Base-by-base conservation (phyloP, 2,329 filamentous ascomycete species). In the Gaeumannomyces sp. region DNA sequence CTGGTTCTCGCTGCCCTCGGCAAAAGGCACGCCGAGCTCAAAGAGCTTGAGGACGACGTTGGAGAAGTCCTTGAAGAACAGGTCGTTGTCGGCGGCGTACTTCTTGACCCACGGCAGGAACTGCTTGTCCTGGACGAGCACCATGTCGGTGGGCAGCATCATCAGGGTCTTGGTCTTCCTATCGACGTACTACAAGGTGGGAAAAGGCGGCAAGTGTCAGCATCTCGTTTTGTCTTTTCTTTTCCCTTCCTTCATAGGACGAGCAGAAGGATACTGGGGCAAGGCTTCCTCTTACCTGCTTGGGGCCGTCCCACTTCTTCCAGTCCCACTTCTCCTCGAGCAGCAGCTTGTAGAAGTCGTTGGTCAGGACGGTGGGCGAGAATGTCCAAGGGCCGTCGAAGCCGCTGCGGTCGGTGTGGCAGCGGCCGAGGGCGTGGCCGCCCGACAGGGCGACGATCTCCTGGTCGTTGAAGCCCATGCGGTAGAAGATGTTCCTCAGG, bases 401-500 rank as follows among this genome's bases (percentile, higher is more conserved):
- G 68, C 94, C 94, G 68, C 88, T 92, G 75, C 94, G 92, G 79
- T 95, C 90, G 11, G 88, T 83, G 83, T 98, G 95, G 82, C 73
- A 96, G 70, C 93, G 91, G 68, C 93, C 93, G 53, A 97, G 85
- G 64, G 92, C 90, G 80, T 97, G 93, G 61, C 90, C 93, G 70
- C 93, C 93, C 29, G 84, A 83, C 64, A 98, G 85, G 35, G 94
- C 95, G 60, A 97, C 94, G 75, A 98, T 98, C 79, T 97, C 93
- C 73, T 91, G 91, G 80, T 99, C 94, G 78, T 95, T 90, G 85
- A 97, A 98, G 70, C 94, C 94, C 94, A 98, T 98, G 76, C 94
- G 92, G 78, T 88, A 86, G 80, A 98, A 99, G 82, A 98, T 94
- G 80, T 86, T 86, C 73, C 95, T 90, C 72, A 98, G 85, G 80